Percentiles rank a stretch among this genome's conserved stretches.
phyloP scores from a whole-genome alignment of 2,329 filamentous ascomycete species.

The Lecanicillium sp. region DNA sequence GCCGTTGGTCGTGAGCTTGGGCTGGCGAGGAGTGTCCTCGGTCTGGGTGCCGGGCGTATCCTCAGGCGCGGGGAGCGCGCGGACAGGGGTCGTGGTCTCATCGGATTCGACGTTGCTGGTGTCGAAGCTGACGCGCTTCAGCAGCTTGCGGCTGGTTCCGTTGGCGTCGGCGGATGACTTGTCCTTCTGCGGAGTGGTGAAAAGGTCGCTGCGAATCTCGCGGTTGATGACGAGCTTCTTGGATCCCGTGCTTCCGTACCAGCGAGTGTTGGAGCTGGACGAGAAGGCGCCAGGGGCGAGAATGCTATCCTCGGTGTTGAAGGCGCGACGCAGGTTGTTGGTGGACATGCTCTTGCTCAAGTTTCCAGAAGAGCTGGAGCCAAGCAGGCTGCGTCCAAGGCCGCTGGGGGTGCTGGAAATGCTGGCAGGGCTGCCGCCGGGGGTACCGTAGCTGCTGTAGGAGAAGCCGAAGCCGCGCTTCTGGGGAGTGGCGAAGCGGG shows the following conservation, averaged over 20 bases:
- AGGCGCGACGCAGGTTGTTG: conserved; percentile 76
- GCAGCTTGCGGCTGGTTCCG: conserved; percentile 49
- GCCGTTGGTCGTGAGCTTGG: conserved; percentile 41
- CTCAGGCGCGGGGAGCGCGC: conserved; percentile 30
- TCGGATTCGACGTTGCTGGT: conserved; percentile 44
- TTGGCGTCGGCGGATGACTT: conserved; percentile 34
- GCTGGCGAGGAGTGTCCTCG: conserved; percentile 42
- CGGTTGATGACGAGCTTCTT: conserved; percentile 94
- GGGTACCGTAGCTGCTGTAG: conserved; percentile 86
- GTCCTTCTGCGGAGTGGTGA: conserved; percentile 54
- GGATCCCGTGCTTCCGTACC: conserved; percentile 62
- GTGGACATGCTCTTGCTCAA: conserved; percentile 85
- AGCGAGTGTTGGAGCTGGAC: conserved; percentile 55
- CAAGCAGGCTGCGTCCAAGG: conserved; percentile 58
- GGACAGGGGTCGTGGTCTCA: conserved; percentile 27
- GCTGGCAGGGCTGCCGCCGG: conserved; percentile 61
- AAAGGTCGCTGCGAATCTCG: conserved; percentile 68
- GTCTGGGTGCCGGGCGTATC: conserved; percentile 24
- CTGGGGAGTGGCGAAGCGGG: conserved; percentile 75
- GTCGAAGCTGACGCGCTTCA: conserved; percentile 92
- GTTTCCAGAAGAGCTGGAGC: conserved; percentile 61
- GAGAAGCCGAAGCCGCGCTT: conserved; percentile 87
- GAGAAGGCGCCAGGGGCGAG: conserved; percentile 81
- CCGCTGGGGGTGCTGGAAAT: conserved; percentile 61
- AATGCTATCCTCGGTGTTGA: conserved; percentile 78